phyloP scores from a whole-genome alignment of 139 green algal species.

The Chlamydomonas urium region DNA sequence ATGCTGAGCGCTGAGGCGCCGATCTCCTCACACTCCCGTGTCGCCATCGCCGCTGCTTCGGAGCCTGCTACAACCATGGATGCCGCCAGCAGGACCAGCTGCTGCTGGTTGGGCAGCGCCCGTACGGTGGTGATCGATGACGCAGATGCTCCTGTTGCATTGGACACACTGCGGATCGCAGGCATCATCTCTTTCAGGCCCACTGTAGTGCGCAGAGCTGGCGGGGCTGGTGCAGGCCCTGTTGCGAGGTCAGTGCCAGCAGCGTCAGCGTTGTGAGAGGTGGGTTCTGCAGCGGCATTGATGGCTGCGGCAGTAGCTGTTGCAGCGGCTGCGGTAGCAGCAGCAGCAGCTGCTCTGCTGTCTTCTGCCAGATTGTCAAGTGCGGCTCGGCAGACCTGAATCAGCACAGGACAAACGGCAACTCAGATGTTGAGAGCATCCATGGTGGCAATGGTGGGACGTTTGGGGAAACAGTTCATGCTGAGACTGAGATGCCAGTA shows the following conservation, averaged over 20 bases:
- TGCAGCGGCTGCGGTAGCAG: background rate
- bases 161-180: slow-evolving; percentile 13
- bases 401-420: too few relatives aligned
- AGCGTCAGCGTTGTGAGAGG: background rate
- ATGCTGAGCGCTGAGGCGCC: slow-evolving; percentile 17
- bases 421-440: too few relatives aligned
- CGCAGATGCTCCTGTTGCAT: background rate
- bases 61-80: slow-evolving; percentile 18
- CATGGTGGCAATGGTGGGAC: too few relatives aligned
- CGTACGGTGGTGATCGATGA: slow-evolving; percentile 13
- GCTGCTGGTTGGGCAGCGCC: slow-evolving; percentile 31
- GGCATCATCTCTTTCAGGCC: slow-evolving; percentile 24
- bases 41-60: slow-evolving; percentile 5
- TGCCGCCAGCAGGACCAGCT: slow-evolving; percentile 30
- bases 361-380: slow-evolving; percentile 24
- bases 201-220: too few relatives aligned
- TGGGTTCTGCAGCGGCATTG: background rate
- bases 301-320: slow-evolving; percentile 5
- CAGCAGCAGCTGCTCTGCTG: background rate
- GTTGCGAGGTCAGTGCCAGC: too few relatives aligned
- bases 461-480: too few relatives aligned
- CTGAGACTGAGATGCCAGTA: too few relatives aligned
- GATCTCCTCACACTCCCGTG: background rate
- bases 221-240: too few relatives aligned
- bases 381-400: slow-evolving; percentile 20